Percentiles rank a stretch among this genome's conserved stretches.
Evolutionary conservation across 2,329 filamentous ascomycete species (phyloP).

Genomic region (Talaromyces atroroseus): DNA sequence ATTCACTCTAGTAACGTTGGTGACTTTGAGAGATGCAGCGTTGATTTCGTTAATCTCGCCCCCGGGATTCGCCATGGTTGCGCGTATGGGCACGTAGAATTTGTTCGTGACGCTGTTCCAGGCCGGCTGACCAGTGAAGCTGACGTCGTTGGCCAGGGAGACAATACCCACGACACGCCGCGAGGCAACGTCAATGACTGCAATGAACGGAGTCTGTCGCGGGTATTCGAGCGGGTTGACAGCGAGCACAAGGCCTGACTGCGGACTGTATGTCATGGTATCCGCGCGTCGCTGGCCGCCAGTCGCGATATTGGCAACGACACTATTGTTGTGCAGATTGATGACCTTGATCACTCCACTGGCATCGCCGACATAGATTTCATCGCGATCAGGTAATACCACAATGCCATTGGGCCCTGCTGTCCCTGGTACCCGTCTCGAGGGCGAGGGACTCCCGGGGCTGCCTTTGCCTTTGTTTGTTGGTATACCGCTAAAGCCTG

Average conservation of each 20-base stretch:
- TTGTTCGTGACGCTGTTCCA: not conserved
- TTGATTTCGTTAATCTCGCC: slow-evolving; percentile 1
- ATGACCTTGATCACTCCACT: not conserved
- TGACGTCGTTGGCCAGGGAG: not conserved
- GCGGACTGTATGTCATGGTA: not conserved
- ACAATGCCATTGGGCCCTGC: not conserved
- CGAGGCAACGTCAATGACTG: not conserved
- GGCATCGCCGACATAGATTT: not conserved
- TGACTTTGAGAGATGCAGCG: not conserved
- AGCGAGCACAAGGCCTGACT: not conserved
- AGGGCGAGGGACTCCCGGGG: not conserved
- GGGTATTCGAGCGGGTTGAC: not conserved
- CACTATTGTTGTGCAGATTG: not conserved
- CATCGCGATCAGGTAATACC: not conserved
- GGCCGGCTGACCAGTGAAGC: not conserved
- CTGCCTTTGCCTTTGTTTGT: not conserved
- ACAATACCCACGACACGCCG: not conserved
- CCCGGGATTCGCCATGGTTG: not conserved
- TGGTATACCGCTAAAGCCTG: not conserved
- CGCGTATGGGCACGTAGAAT: not conserved
- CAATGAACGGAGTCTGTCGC: not conserved
- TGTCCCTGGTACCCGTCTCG: not conserved
- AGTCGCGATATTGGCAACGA: not conserved
- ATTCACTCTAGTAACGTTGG: not conserved
- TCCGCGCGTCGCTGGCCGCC: not conserved